Percentiles rank a stretch among this genome's conserved stretches.
phyloP scores from a whole-genome alignment of 495 filamentous ascomycete genomes.

The Penicillium psychrofluorescens region DNA sequence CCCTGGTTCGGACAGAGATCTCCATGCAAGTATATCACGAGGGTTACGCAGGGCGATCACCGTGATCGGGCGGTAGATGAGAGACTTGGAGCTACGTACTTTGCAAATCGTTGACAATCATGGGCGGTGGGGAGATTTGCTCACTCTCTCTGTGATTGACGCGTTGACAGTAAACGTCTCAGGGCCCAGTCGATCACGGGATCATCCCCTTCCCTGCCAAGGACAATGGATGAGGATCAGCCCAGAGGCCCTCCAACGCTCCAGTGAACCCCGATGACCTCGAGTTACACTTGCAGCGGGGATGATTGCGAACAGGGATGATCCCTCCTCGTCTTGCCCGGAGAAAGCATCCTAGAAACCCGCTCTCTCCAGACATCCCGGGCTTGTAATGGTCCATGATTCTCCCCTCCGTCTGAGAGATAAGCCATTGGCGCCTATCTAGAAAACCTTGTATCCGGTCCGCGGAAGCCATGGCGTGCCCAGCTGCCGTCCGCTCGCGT shows the following conservation, averaged over 20 bases:
- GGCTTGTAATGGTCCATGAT: no score
- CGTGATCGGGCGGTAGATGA: no score
- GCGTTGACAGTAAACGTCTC: no score
- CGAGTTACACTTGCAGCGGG: neutral
- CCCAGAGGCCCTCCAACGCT: slow-evolving; percentile 1
- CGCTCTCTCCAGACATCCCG: no score
- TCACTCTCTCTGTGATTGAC: no score
- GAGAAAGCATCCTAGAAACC: neutral
- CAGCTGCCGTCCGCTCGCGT: neutral
- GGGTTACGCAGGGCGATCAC: slow-evolving; percentile 1
- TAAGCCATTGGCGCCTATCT: no score
- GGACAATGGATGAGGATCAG: neutral
- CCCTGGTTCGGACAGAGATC: slow-evolving; percentile 13
- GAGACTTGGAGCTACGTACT: no score
- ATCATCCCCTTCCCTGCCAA: slow-evolving; percentile 6
- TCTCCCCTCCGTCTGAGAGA: no score
- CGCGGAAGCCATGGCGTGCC: no score
- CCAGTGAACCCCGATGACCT: neutral
- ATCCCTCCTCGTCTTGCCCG: neutral
- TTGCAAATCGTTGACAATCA: no score
- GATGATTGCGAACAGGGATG: neutral
- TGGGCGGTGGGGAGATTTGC: neutral
- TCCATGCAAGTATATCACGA: slow-evolving; percentile 22
- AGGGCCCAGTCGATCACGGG: neutral
- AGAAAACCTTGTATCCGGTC: no score